Percentiles rank a stretch among this genome's conserved stretches.
Conservation (phyloP, 2,329 filamentous ascomycete species). For the Ophiocordyceps polyrhachis-furcata region DNA sequence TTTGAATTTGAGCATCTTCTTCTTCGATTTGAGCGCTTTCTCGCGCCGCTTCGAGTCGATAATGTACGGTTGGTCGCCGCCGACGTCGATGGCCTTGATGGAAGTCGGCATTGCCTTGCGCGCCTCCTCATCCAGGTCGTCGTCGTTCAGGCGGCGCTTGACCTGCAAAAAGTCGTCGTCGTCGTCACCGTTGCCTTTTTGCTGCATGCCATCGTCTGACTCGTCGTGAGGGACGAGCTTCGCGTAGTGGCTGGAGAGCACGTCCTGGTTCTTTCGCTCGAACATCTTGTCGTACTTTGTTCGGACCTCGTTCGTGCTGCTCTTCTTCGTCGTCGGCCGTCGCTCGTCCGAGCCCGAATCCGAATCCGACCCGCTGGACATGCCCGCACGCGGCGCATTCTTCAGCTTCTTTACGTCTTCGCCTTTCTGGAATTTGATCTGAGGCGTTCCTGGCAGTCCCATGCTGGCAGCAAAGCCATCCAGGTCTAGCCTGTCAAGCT, state of each 20-base stretch:
- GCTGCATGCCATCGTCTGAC: constrained; percentile 8
- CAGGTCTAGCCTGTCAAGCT: constrained; percentile 63
- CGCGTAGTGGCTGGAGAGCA: constrained; percentile 82
- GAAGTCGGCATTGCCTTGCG: constrained; percentile 22
- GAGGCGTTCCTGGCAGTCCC: constrained; percentile 76
- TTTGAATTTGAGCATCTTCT: constrained; percentile 81
- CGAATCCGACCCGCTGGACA: constrained; percentile 42
- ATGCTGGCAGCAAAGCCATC: constrained; percentile 74
- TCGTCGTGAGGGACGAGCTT: constrained; percentile 53
- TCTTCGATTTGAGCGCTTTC: constrained; percentile 89
- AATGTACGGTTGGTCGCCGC: constrained; percentile 54
- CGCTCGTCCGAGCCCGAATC: constrained; percentile 32
- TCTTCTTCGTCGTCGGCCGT: constrained; percentile 40
- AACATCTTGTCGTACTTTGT: constrained; percentile 99
- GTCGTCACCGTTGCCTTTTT: constrained; percentile 28
- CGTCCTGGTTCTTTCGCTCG: constrained; percentile 86
- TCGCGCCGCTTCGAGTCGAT: constrained; percentile 91
- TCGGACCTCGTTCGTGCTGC: constrained; percentile 54
- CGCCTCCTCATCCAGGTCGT: constrained; percentile 37
- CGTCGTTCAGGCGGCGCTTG: constrained; percentile 67
- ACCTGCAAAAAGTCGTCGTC: constrained; percentile 74
- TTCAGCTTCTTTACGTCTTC: constrained; percentile 75
- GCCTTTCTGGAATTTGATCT: constrained; percentile 84
- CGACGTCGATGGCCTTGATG: constrained; percentile 45
- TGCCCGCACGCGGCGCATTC: constrained; percentile 55